phyloP scores from a whole-genome alignment of 2,329 filamentous ascomycete species.

The Trichophyton verrucosum region DNA sequence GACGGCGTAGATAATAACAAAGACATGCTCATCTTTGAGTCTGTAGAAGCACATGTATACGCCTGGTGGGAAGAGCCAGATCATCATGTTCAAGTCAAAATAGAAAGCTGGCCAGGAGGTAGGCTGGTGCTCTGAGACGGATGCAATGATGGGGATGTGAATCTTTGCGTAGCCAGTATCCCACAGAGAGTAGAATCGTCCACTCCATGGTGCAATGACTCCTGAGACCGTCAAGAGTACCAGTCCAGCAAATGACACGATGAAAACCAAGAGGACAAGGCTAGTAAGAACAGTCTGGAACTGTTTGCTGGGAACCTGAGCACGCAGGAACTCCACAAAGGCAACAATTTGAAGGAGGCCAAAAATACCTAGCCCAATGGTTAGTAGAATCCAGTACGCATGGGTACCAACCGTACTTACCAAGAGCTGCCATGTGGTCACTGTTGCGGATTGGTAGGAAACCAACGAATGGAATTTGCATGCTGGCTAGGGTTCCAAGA shows the following conservation, averaged over 20 bases:
- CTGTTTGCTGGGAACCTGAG: slow-evolving; percentile 80
- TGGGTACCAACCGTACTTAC: slow-evolving; percentile 38
- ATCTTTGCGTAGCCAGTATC: slow-evolving; percentile 98
- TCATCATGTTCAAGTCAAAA: slow-evolving; percentile 94
- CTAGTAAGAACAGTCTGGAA: slow-evolving; percentile 81
- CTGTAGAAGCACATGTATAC: slow-evolving; percentile 97
- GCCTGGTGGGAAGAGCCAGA: slow-evolving; percentile 97
- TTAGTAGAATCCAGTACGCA: neutral
- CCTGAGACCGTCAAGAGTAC: slow-evolving; percentile 71
- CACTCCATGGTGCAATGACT: slow-evolving; percentile 92
- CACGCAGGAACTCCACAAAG: slow-evolving; percentile 79
- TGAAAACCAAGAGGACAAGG: slow-evolving; percentile 62
- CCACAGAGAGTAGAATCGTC: slow-evolving; percentile 98
- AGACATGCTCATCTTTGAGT: slow-evolving; percentile 91
- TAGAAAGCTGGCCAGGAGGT: slow-evolving; percentile 99
- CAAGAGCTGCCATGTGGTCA: slow-evolving; percentile 95
- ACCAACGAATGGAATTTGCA: slow-evolving; percentile 98
- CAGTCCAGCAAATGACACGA: slow-evolving; percentile 61
- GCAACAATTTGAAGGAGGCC: slow-evolving; percentile 87
- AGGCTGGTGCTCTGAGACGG: slow-evolving; percentile 98
- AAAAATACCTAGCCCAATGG: slow-evolving; percentile 61
- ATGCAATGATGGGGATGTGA: slow-evolving; percentile 97
- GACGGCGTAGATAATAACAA: slow-evolving; percentile 93
- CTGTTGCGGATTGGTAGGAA: slow-evolving; percentile 93
- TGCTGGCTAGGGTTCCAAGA: slow-evolving; percentile 86